These are phyloP conservation scores for Cutaneotrichosporon cavernicola DNA, from an alignment of 1,284 basidiomycete genomes.

Conservation along the genomic window DNA sequence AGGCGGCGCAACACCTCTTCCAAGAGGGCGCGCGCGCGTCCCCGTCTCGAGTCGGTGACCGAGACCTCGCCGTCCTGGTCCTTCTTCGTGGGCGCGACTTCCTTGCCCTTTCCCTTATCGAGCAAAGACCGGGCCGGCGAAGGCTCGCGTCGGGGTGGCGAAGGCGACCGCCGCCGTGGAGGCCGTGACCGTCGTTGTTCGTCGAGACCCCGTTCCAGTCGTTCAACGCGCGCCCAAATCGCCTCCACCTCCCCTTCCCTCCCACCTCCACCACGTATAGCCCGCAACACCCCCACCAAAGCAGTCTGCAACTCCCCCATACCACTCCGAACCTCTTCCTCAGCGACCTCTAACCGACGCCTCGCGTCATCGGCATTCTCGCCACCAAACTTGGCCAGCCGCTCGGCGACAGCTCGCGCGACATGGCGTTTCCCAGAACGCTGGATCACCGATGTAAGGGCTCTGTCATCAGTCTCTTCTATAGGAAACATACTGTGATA, in stretches of 20 bases:
- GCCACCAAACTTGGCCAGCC: slow-evolving; percentile 2
- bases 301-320: slow-evolving; percentile 8
- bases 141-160: neutral
- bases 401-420: slow-evolving; percentile 7
- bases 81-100: neutral
- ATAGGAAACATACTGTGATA: neutral
- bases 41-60: neutral
- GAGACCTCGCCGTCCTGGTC: neutral
- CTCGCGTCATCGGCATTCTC: slow-evolving; percentile 2
- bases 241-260: neutral
- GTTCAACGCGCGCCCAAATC: neutral
- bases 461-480: neutral
- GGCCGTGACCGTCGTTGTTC: neutral
- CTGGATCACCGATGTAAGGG: slow-evolving; percentile 4
- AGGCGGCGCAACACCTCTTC: slow-evolving; percentile 2
- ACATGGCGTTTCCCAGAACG: neutral
- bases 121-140: neutral
- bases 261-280: neutral
- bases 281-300: slow-evolving; percentile 12
- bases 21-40: slow-evolving; percentile 2
- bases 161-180: neutral
- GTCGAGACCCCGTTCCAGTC: neutral
- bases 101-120: slow-evolving; percentile 2
- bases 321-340: neutral
- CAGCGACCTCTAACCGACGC: slow-evolving; percentile 3